phyloP scores from a whole-genome alignment of 805 yeast species.

The Sporopachydermia lactativora region DNA sequence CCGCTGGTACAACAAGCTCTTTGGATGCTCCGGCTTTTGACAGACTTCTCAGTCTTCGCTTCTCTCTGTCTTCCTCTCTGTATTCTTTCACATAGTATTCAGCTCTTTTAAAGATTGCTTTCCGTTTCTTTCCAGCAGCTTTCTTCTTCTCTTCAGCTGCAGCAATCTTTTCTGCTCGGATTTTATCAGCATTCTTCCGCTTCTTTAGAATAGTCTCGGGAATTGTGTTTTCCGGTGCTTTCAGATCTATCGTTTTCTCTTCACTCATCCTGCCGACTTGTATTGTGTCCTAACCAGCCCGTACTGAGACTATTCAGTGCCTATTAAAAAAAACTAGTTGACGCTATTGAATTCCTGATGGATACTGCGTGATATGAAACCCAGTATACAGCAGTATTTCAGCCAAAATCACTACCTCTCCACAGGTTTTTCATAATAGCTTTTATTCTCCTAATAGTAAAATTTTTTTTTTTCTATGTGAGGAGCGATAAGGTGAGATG shows the following conservation, averaged over 20 bases:
- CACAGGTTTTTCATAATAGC: too few relatives aligned
- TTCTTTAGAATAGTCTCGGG: slow-evolving; percentile 50
- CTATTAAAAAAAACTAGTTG: too few relatives aligned
- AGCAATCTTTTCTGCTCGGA: slow-evolving; percentile 39
- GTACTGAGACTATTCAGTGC: too few relatives aligned
- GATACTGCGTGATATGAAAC: too few relatives aligned
- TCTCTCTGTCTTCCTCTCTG: slow-evolving; percentile 82
- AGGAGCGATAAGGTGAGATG: too few relatives aligned
- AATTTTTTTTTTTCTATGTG: too few relatives aligned
- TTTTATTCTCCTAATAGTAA: too few relatives aligned
- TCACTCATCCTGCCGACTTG: too few relatives aligned
- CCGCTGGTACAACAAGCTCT: slow-evolving; percentile 42
- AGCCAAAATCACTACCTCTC: too few relatives aligned
- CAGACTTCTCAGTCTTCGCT: slow-evolving; percentile 49
- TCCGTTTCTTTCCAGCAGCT: slow-evolving; percentile 33
- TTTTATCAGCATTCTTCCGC: slow-evolving; percentile 42
- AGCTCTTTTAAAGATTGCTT: slow-evolving; percentile 81
- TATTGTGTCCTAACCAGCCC: too few relatives aligned
- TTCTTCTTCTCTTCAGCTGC: slow-evolving; percentile 28
- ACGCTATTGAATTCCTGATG: too few relatives aligned
- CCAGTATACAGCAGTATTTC: too few relatives aligned
- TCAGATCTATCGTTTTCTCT: not conserved
- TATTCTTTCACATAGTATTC: slow-evolving; percentile 95
- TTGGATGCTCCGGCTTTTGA: not conserved
- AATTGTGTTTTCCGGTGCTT: not conserved